Evolutionary conservation across 805 yeast species (phyloP).

Genomic region (Pichia sporocuriosa): DNA sequence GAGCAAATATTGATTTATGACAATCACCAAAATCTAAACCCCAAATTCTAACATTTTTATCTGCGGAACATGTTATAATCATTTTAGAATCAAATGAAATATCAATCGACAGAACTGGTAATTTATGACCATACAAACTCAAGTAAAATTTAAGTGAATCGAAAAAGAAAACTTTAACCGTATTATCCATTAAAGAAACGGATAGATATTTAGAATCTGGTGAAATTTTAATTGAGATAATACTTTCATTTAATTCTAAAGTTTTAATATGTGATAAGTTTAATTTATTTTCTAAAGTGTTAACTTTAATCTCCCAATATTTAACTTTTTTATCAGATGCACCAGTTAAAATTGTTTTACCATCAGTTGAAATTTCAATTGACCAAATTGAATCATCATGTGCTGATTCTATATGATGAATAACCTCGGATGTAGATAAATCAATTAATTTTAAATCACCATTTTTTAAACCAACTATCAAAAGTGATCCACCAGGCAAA

Average conservation of each 20-base stretch:
- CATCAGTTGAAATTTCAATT: slow-evolving; percentile 79
- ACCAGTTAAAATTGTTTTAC: slow-evolving; percentile 79
- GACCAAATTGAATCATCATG: slow-evolving; percentile 83
- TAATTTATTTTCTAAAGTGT: slow-evolving; percentile 48
- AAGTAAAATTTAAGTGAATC: slow-evolving; percentile 84
- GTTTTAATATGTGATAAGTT: slow-evolving; percentile 69
- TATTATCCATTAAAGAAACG: slow-evolving; percentile 80
- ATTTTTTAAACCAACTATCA: slow-evolving; percentile 80
- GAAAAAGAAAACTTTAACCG: slow-evolving; percentile 88
- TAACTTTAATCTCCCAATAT: slow-evolving; percentile 82
- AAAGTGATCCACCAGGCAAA: slow-evolving; percentile 85
- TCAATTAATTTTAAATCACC: slow-evolving; percentile 85
- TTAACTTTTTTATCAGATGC: slow-evolving; percentile 88
- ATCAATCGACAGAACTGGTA: slow-evolving; percentile 90
- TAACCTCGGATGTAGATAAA: slow-evolving; percentile 68
- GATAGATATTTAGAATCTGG: slow-evolving; percentile 76
- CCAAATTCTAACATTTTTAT: slow-evolving; percentile 96
- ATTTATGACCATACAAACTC: slow-evolving; percentile 90
- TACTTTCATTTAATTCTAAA: slow-evolving; percentile 80
- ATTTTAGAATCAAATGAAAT: slow-evolving; percentile 84
- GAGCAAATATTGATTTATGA: slow-evolving; percentile 93
- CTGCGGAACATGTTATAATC: slow-evolving; percentile 91
- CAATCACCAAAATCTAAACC: slow-evolving; percentile 99
- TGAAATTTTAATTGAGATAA: slow-evolving; percentile 70
- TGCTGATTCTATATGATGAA: slow-evolving; percentile 66